Evolutionary conservation across 768 basidiomycete genomes (phyloP).

Genomic region (Exsudoporus frostii): DNA sequence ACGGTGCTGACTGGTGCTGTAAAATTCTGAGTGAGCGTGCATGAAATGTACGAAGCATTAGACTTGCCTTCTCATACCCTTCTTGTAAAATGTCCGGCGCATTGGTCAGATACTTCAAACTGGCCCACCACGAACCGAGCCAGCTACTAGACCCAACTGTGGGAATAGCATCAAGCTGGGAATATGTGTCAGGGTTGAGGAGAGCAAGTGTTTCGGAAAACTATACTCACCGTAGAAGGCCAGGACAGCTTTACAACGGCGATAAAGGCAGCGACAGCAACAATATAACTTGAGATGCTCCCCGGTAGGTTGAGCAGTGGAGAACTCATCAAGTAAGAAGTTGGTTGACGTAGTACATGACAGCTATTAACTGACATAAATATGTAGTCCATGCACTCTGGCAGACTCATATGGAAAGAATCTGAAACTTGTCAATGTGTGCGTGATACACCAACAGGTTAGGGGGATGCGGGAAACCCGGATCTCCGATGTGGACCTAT

Average conservation of each 20-base stretch:
- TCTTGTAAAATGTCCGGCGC: constrained; percentile 26
- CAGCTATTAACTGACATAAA: too few species aligned
- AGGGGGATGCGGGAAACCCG: too few species aligned
- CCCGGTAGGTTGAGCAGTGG: neutral
- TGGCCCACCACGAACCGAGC: constrained; percentile 27
- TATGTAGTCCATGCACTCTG: too few species aligned
- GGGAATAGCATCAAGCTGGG: constrained; percentile 28
- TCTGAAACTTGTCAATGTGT: too few species aligned
- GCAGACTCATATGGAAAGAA: too few species aligned
- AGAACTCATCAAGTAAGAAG: neutral
- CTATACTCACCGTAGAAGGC: neutral
- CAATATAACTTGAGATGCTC: neutral
- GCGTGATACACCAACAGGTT: too few species aligned
- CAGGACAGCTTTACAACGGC: neutral
- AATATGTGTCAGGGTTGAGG: too few species aligned
- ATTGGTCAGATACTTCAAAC: constrained; percentile 15
- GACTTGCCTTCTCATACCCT: constrained; percentile 30
- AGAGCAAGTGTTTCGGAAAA: neutral
- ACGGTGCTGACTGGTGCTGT: too few species aligned
- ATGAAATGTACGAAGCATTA: neutral
- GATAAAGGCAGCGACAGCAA: neutral
- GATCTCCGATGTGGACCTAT: too few species aligned
- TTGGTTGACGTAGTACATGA: too few species aligned
- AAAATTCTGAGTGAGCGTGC: neutral
- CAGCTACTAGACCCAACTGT: constrained; percentile 24